Base-by-base conservation (phyloP, 768 basidiomycete genomes). In the Auricularia cornea region DNA sequence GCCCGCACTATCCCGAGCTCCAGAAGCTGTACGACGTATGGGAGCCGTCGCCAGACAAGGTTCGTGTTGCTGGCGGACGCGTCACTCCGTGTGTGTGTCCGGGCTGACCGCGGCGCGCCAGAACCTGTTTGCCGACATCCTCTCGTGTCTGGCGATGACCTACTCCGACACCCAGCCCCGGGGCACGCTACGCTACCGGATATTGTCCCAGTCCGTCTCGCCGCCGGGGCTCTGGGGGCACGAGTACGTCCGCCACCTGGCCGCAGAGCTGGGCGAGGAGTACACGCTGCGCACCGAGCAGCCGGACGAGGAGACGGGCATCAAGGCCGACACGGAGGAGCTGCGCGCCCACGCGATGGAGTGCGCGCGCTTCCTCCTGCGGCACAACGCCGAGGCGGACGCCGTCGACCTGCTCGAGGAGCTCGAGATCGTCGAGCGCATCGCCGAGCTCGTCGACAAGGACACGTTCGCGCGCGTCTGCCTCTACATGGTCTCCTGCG, bases 61-160 rank as follows among this genome's bases (percentile, higher is more conserved):
- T 90, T 70, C 35, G 62, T 60, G 30, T 38, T 64, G 35, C 52
- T 59, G 38, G 33, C 18, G 2, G 20, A 30, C 44, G 30, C 63
- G 26, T 63, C 60, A 16, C 11, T 62, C 59, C 11, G 38, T n/a
- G n/a, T n/a, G 35, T 14, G 16, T 14, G 35, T 14, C 35, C 35
- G 35, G 10, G 35, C 35, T 38, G 35, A 38, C 35, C 18, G 23
- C 38, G 29, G 59, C 59, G 40, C 28, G 64, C 3, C 72, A 97
- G 94, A 89, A 90, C 68, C 83, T 97, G 51, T 95, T 98, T 72
- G 94, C 94, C 29, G 95, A 98, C 70, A 98, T 99, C 65, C 83
- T 99, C 30, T 98, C 96, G 41, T 96, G 98, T 5, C 87, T 99
- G 54, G 97, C 96, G 6, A 99, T 99, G 97, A 99, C 97, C 6